Evolutionary conservation across 2,329 filamentous ascomycete species (phyloP), one percentile per base, ranked within the genome.

Genomic region (Metarhizium sp.): DNA sequence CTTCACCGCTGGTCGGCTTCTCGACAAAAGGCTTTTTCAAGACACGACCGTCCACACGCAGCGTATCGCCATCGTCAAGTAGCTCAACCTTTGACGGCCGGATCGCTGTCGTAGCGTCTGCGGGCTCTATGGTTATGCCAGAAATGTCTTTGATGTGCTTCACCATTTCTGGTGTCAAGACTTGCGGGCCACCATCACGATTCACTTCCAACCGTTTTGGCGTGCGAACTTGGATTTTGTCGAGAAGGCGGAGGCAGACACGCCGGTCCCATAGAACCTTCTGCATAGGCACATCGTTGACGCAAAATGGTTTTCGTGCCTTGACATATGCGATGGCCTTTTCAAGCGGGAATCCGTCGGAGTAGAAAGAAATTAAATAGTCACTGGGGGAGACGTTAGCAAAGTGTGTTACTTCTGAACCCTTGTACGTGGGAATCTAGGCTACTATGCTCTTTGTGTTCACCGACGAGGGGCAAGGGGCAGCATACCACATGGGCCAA

Each of bases 341-440:
- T 61, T 97, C 92, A 50, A 99, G 75, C 0, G 94, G 94, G 62
- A 99, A 99, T 0, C 94, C 94, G 69, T 96, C 92, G 0, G 92
- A 97, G 72, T 97, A 99, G 74, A 99, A 99, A 3, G 92, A 96
- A 65, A 99, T 96, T 55, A 99, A 75, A 65, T 95, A 99, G 73
- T 99, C 94, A 71, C 79, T 82, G 59, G 25, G 48, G 42, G 29
- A 25, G 18, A 53, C 52, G 53, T 57, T 30, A 55, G 57, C 34
- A 34, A 36, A 56, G 13, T 42, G 45, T 29, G 8, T 60, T 57
- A 34, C 51, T 56, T 8, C 20, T n/a, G 14, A 29, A n/a, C 13
- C 20, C 45, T 48, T n/a, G 14, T n/a, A 14, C 20, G 10, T 13
- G 45, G 56, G 40, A 46, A 58, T 60, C 55, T 34, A 60, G 56